These are phyloP conservation scores for Zychaea mexicana DNA, from an alignment of 371 early-diverging fungal species.

Conservation along the genomic window DNA sequence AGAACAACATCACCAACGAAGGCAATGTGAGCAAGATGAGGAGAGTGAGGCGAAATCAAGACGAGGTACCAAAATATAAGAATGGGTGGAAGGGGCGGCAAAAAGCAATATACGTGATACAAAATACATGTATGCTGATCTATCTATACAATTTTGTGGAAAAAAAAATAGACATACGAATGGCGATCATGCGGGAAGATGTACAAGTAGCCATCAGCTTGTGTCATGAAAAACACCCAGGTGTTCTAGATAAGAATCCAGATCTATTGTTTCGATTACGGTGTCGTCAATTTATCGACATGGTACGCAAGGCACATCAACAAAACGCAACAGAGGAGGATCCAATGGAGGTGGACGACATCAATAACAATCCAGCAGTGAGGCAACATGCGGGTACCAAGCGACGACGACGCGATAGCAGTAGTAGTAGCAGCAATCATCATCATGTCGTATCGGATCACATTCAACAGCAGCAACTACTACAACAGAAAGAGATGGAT, in stretches of 20 bases:
- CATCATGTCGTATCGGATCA: background rate
- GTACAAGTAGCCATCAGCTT: constrained; percentile 67
- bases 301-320: constrained; percentile 43
- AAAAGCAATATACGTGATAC: background rate
- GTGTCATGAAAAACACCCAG: constrained; percentile 60
- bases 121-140: too few relatives aligned
- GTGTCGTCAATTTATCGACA: constrained; percentile 83
- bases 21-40: too few relatives aligned
- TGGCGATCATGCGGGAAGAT: constrained; percentile 63
- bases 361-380: constrained; percentile 8
- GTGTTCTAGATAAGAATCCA: constrained; percentile 54
- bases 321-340: background rate
- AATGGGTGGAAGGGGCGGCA: background rate
- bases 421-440: background rate
- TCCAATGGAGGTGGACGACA: constrained; percentile 18
- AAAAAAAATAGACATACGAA: constrained; percentile 52
- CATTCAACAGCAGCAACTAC: background rate
- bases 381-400: constrained; percentile 20
- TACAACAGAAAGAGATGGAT: background rate
- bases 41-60: constrained; percentile 15
- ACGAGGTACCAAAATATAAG: background rate
- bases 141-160: too few relatives aligned
- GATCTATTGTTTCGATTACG: constrained; percentile 70
- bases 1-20: constrained; percentile 17
- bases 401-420: constrained; percentile 27